Evolutionary conservation across 495 filamentous ascomycete genomes (phyloP).

Genomic region (Talaromyces wortmannii): DNA sequence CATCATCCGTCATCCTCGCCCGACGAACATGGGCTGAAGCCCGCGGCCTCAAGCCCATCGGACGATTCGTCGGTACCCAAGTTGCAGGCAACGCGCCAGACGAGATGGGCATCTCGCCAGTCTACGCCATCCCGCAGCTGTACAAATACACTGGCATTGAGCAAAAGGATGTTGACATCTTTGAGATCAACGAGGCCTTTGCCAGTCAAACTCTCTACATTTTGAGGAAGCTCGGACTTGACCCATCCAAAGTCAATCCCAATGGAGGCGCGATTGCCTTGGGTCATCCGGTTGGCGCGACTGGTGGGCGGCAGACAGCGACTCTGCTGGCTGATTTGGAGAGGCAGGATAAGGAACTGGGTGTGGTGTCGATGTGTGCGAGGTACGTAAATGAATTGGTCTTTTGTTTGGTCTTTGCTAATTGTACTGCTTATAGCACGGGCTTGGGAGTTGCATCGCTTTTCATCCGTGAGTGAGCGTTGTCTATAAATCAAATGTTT

Average conservation of each 20-base stretch:
- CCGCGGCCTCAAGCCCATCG: constrained; percentile 72
- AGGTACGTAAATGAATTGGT: constrained; percentile 10
- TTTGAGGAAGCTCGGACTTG: constrained; percentile 60
- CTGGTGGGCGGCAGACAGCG: constrained; percentile 65
- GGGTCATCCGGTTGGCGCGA: constrained; percentile 68
- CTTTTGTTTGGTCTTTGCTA: not conserved
- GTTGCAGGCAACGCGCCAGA: constrained; percentile 74
- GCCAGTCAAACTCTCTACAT: constrained; percentile 87
- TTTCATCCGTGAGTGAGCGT: constrained; percentile 59
- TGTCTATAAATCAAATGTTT: too few species aligned
- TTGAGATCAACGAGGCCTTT: constrained; percentile 91
- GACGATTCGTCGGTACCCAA: constrained; percentile 77
- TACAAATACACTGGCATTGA: constrained; percentile 61
- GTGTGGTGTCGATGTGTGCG: constrained; percentile 73
- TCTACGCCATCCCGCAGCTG: constrained; percentile 79
- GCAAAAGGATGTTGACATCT: constrained; percentile 67
- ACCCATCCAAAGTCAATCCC: constrained; percentile 76
- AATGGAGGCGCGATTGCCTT: constrained; percentile 69
- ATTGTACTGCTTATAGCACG: constrained; percentile 38
- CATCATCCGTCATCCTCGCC: constrained; percentile 78
- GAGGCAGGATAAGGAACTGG: constrained; percentile 62
- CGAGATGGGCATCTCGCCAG: constrained; percentile 89
- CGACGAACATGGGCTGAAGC: constrained; percentile 73
- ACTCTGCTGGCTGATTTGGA: constrained; percentile 66
- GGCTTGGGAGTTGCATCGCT: constrained; percentile 74